Base-by-base conservation (phyloP, 306 rosid genomes). In the Inga leiocalycina region DNA sequence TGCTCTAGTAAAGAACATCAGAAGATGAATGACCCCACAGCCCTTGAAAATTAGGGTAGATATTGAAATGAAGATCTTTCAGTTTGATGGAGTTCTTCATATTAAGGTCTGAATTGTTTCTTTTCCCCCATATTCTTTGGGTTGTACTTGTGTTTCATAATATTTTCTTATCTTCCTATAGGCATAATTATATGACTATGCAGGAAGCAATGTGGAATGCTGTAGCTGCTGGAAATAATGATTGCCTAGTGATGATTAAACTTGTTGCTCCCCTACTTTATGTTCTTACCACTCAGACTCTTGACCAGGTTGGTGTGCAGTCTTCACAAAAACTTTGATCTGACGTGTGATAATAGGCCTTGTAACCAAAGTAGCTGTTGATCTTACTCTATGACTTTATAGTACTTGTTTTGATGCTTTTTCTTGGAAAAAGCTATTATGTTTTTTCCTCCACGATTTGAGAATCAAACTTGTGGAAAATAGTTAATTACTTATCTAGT, bases 131-230 rank as follows among this genome's bases (percentile, higher is more conserved):
- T 46, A 43, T 44, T 22, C 57, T 45, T 64, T 71, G 43, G 77
- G 81, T 49, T 74, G 34, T 49, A 37, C 66, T 76, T 65, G 44
- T 72, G 39, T 54, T 61, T 2, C 16, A 34, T 41, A 59, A 4
- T 80, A 16, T n/a, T 69, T 73, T 32, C 37, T 44, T 77, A 37
- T 70, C 39, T 54, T 59, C 54, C 17, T 6, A 56, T 27, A 22
- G 78, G 65, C 17, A 30, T 77, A 12, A 41, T 72, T 12, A 11
- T 73, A 75, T 76, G 78, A 19, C 79, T 70, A 45, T 87, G 79
- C 86, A 96, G 98, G 98, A 94, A 70, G 97, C 99, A 27, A 96
- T 96, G 98, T 85, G 93, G 65, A 94, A 74, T 80, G 99, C 99
- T 80, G 99, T 94, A 87, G 99, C 97, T 83, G 93, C 89, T 59